Evolutionary conservation across 1,139 yeast genomes (phyloP), one percentile per base, ranked within the genome.

Genomic region (Candida sojae): DNA sequence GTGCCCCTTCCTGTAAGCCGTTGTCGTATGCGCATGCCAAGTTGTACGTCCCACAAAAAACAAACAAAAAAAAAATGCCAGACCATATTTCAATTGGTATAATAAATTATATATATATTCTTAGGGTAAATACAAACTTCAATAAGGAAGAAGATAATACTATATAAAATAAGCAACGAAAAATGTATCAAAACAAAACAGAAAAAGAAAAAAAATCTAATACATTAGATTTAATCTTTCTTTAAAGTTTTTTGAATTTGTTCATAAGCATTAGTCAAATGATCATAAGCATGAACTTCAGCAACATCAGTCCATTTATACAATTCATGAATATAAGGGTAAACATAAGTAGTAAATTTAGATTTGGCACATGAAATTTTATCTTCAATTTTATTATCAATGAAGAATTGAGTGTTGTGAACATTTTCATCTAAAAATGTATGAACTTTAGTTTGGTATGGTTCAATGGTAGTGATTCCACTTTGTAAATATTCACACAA

Each of bases 361-460:
- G 37, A 28, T 37, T 53, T 51, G 41, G 57, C 66, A 41, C 39
- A 42, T 44, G 53, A 56, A 39, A 70, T 42, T 53, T 70, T 67
- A 43, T 63, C 63, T 38, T 64, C 70, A 44, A 74, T 59, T 52
- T 67, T 54, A 58, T 71, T 68, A 51, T 72, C 63, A 53, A 63
- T 60, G 61, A 65, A 70, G 45, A 66, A 59, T 42, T 67, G 70
- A 57, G 71, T 72, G 23, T 75, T 62, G 49, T 62, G 68, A 47
- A 73, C 76, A 52, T 71, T 65, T 33, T 60, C 57, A 58, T 73
- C 77, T 57, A 73, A 66, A 56, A 69, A 69, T 9, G 48, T 53
- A 39, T 65, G 64, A 30, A 56, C 70, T 44, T 59, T 48, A 38
- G 55, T 53, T 39, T 63, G 53, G 54, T 73, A 73, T 34, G 80